A percentile compares a stretch with the other conserved stretches of the same genome.
Evolutionary conservation across 2,329 filamentous ascomycete species (phyloP).

Genomic region (Neofusicoccum umdonicola): DNA sequence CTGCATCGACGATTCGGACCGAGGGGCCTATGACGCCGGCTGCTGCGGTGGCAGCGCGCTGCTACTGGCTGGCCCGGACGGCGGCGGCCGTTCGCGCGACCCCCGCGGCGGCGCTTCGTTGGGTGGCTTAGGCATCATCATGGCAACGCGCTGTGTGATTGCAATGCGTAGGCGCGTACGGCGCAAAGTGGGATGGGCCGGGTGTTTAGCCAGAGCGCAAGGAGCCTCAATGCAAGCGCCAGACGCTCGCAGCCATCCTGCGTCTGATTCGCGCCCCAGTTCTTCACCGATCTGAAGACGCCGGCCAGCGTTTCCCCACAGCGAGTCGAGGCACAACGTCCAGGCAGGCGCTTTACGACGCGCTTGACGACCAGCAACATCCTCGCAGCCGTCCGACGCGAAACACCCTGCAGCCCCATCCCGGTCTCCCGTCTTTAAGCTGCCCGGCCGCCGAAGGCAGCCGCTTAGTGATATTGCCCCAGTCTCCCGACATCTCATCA

Average conservation of each 20-base stretch:
- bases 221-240: conserved; percentile 15
- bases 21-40: conserved; percentile 8
- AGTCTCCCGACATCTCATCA: background rate
- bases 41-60: background rate
- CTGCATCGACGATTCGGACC: conserved; percentile 8
- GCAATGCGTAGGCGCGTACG: conserved; percentile 12
- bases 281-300: conserved; percentile 2
- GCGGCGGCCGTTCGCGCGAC: conserved; percentile 10
- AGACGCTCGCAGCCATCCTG: background rate
- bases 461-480: background rate
- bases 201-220: background rate
- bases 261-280: background rate
- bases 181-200: background rate
- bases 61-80: background rate
- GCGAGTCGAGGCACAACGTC: background rate
- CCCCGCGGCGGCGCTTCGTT: conserved; percentile 3
- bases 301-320: conserved; percentile 1
- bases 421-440: background rate
- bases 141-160: background rate
- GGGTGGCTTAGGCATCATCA: conserved; percentile 5
- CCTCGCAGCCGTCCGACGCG: conserved; percentile 3
- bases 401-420: background rate
- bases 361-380: background rate
- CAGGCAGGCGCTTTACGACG: background rate
- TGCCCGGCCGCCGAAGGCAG: background rate